Conservation (phyloP, 2,329 filamentous ascomycete species). For the Monosporascus sp. region DNA sequence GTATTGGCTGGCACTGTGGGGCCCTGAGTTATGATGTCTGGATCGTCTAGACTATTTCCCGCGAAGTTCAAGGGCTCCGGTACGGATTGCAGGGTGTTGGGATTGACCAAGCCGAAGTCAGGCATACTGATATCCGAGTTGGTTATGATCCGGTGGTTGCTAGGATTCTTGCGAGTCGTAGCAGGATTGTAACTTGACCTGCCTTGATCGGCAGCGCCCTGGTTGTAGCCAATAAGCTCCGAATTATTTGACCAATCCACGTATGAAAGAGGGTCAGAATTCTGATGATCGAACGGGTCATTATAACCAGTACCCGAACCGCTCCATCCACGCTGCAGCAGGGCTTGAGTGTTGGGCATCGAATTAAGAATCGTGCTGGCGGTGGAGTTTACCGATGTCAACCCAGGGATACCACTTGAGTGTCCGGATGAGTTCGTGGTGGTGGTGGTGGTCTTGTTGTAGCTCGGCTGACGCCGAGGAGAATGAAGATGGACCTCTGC, state of each 20-base stretch:
- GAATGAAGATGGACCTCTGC: conserved; percentile 60
- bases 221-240: conserved; percentile 14
- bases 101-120: conserved; percentile 28
- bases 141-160: conserved; percentile 21
- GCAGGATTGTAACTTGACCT: conserved; percentile 12
- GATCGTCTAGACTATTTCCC: conserved; percentile 24
- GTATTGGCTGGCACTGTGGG: conserved; percentile 39
- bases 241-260: conserved; percentile 22
- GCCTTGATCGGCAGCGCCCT: conserved; percentile 7
- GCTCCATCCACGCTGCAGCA: conserved; percentile 18
- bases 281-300: conserved; percentile 21
- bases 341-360: conserved; percentile 24
- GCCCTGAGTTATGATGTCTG: conserved; percentile 23
- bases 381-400: conserved; percentile 12
- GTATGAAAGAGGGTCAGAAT: conserved; percentile 21
- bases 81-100: conserved; percentile 13
- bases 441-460: conserved; percentile 12
- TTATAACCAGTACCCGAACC: conserved; percentile 13
- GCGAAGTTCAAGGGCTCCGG: conserved; percentile 24
- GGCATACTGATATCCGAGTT: conserved; percentile 39
- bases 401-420: conserved; percentile 10
- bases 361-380: conserved; percentile 13
- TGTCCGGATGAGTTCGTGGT: conserved; percentile 10
- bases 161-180: conserved; percentile 11
- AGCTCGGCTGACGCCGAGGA: conserved; percentile 38